Evolutionary conservation across 495 filamentous ascomycete genomes (phyloP).

Genomic region (Penicillium parvum): DNA sequence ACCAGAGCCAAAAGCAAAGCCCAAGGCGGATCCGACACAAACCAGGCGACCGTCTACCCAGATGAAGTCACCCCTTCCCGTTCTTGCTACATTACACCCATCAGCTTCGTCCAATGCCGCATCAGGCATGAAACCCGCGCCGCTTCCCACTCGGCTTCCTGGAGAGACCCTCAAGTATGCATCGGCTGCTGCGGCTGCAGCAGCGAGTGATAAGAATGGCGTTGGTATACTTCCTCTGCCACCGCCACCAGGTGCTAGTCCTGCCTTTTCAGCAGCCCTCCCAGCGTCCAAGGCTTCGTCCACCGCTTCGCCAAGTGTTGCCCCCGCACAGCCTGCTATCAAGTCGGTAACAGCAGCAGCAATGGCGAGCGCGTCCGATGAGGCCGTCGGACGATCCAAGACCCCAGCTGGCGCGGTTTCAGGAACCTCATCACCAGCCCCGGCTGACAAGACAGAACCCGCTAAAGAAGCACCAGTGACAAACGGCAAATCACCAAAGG

Average conservation of each 20-base stretch:
- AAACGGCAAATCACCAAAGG: constrained; percentile 35
- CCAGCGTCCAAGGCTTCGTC: constrained; percentile 45
- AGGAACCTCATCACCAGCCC: constrained; percentile 14
- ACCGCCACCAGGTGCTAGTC: constrained; percentile 68
- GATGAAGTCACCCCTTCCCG: constrained; percentile 88
- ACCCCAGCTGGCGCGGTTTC: constrained; percentile 34
- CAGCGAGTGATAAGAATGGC: constrained; percentile 80
- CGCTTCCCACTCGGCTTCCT: constrained; percentile 74
- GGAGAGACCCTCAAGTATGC: constrained; percentile 95
- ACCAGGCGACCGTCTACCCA: constrained; percentile 80
- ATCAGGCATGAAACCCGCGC: constrained; percentile 87
- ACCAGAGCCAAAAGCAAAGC: constrained; percentile 57
- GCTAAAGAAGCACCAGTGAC: constrained; percentile 22
- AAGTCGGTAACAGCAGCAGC: constrained; percentile 34
- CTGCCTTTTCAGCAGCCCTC: constrained; percentile 40
- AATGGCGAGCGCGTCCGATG: constrained; percentile 33
- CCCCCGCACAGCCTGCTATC: constrained; percentile 49
- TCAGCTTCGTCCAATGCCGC: constrained; percentile 52
- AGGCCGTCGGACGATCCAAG: constrained; percentile 38
- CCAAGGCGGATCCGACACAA: constrained; percentile 40
- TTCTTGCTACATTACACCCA: constrained; percentile 70
- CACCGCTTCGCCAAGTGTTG: constrained; percentile 50
- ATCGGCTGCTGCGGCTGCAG: constrained; percentile 90
- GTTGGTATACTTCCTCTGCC: constrained; percentile 91
- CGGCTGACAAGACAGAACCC: constrained; percentile 39